Evolutionary conservation across 495 filamentous ascomycete species (phyloP).

Genomic region (Tuber aestivum): DNA sequence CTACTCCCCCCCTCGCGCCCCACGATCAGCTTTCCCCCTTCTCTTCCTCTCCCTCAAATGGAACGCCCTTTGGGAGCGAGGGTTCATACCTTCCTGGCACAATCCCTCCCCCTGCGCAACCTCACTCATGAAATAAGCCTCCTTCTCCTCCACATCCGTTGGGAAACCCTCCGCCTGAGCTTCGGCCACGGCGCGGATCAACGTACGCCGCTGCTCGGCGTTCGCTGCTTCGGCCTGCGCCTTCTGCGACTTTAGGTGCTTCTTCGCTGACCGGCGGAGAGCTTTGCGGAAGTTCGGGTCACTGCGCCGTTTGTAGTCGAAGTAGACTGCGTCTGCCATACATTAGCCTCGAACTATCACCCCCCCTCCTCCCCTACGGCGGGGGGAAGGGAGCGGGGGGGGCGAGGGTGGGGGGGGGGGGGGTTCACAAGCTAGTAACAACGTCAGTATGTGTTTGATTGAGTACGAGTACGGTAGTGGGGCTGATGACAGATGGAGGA

Average conservation of each 20-base stretch:
- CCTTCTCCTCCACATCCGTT: slow-evolving; percentile 80
- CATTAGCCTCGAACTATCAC: slow-evolving; percentile 47
- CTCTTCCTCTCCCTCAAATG: background rate
- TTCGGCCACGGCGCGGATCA: slow-evolving; percentile 64
- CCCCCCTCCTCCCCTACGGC: background rate
- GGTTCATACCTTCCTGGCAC: slow-evolving; percentile 59
- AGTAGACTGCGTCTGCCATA: slow-evolving; percentile 70
- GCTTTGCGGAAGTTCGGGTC: slow-evolving; percentile 80
- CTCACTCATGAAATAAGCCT: slow-evolving; percentile 89
- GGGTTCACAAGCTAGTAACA: slow-evolving; percentile 29
- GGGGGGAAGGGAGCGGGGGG: slow-evolving; percentile 13
- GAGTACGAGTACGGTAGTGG: background rate
- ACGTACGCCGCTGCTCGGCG: slow-evolving; percentile 61
- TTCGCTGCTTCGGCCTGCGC: slow-evolving; percentile 65
- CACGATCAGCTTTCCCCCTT: background rate
- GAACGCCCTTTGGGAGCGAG: background rate
- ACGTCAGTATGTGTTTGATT: slow-evolving; percentile 13
- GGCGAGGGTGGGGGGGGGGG: background rate
- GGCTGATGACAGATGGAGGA: slow-evolving; percentile 6
- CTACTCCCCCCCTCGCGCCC: slow-evolving; percentile 8
- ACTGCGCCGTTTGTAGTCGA: slow-evolving; percentile 85
- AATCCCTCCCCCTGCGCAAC: slow-evolving; percentile 78
- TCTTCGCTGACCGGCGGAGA: slow-evolving; percentile 74
- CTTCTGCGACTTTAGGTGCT: slow-evolving; percentile 67
- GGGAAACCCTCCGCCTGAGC: slow-evolving; percentile 91